Evolutionary conservation across 352 stramenopile genomes (phyloP).

Genomic region (Phytopythium boreale): DNA sequence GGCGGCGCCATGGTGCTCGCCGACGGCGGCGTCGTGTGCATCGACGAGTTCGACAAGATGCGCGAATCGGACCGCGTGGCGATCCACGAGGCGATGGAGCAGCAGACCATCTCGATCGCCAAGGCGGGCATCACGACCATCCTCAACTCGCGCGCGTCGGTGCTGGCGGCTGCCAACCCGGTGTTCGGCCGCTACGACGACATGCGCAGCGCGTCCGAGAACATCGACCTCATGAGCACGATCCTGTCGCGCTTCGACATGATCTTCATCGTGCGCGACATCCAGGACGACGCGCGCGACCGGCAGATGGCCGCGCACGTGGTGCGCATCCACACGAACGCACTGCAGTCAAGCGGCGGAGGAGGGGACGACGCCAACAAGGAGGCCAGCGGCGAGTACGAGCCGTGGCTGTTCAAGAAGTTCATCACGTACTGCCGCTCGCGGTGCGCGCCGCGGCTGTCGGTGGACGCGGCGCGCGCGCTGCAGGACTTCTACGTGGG

Average conservation of each 20-base stretch:
- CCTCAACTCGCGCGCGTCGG: slow-evolving; percentile 92
- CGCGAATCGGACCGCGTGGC: slow-evolving; percentile 93
- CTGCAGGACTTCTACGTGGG: slow-evolving; percentile 97
- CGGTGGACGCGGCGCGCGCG: slow-evolving; percentile 87
- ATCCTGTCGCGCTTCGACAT: slow-evolving; percentile 99
- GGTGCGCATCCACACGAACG: slow-evolving; percentile 97
- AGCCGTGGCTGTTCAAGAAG: slow-evolving; percentile 93
- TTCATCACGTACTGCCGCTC: slow-evolving; percentile 98
- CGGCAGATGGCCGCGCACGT: slow-evolving; percentile 97
- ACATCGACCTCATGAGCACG: slow-evolving; percentile 99
- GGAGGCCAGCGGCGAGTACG: slow-evolving; percentile 52
- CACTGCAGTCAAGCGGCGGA: slow-evolving; percentile 21
- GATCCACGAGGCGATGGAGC: slow-evolving; percentile 99
- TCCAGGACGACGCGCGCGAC: slow-evolving; percentile 96
- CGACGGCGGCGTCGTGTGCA: slow-evolving; percentile 98
- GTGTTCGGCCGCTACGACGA: slow-evolving; percentile 99
- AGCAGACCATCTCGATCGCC: slow-evolving; percentile 99
- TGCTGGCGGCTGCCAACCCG: slow-evolving; percentile 96
- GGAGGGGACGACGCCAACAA: slow-evolving; percentile 22
- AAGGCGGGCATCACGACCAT: slow-evolving; percentile 99
- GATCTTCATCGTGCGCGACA: slow-evolving; percentile 99
- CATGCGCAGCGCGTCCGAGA: slow-evolving; percentile 96
- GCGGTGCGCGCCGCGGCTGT: slow-evolving; percentile 92
- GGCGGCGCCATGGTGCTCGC: slow-evolving; percentile 97
- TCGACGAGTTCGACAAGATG: slow-evolving; percentile 98